These are phyloP conservation scores for Ambrosiella beaveri DNA, from an alignment of 2,329 filamentous ascomycete genomes.

Conservation along the genomic window DNA sequence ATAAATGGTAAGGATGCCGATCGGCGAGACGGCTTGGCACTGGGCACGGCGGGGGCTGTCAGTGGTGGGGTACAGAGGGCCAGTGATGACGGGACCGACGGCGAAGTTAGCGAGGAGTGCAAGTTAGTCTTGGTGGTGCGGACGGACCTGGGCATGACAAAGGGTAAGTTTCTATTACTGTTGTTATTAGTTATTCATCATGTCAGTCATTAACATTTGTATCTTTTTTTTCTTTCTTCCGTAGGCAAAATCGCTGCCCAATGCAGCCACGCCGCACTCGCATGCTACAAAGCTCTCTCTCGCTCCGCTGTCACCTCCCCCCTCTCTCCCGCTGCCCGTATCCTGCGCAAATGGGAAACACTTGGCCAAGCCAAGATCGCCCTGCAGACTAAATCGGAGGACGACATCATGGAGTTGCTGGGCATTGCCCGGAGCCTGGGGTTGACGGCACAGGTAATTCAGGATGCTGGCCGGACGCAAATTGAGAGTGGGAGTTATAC, in stretches of 20 bases:
- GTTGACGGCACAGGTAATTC: slow-evolving; percentile 74
- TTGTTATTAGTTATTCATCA: neutral
- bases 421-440: slow-evolving; percentile 69
- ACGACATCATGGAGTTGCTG: slow-evolving; percentile 58
- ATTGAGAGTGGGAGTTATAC: slow-evolving; percentile 87
- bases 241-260: slow-evolving; percentile 93
- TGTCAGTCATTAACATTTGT: neutral
- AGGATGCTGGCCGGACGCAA: slow-evolving; percentile 92
- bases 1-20: slow-evolving; percentile 43
- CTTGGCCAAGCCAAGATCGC: slow-evolving; percentile 86
- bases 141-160: slow-evolving; percentile 93
- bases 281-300: slow-evolving; percentile 79
- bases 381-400: slow-evolving; percentile 71
- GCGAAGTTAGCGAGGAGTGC: slow-evolving; percentile 54
- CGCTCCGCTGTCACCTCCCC: slow-evolving; percentile 33
- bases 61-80: too few species aligned
- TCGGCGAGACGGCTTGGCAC: slow-evolving; percentile 33
- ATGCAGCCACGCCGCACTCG: slow-evolving; percentile 86
- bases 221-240: neutral
- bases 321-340: slow-evolving; percentile 34
- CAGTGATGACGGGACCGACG: too few species aligned
- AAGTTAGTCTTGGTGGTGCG: slow-evolving; percentile 85
- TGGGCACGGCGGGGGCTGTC: slow-evolving; percentile 22
- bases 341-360: slow-evolving; percentile 73
- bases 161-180: slow-evolving; percentile 41